Evolutionary conservation across 2,329 filamentous ascomycete species (phyloP).

Genomic region (Sphaerostilbella broomeana): DNA sequence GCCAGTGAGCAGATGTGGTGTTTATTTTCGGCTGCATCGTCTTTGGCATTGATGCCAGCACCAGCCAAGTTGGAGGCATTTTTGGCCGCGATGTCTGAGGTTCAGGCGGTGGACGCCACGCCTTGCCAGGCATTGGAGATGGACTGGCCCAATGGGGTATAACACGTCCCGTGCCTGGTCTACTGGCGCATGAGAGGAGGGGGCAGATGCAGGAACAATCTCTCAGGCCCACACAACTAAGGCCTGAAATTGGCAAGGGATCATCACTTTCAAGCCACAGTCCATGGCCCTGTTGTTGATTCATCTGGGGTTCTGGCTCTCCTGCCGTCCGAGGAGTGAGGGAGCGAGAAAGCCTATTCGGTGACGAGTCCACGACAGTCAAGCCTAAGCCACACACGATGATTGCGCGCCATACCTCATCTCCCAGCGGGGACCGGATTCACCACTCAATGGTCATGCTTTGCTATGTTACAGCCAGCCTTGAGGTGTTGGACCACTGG

Average conservation of each 20-base stretch:
- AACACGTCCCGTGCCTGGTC: slow-evolving; percentile 9
- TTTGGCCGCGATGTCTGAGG: too few species aligned
- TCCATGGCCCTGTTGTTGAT: slow-evolving; percentile 6
- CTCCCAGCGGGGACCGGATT: slow-evolving; percentile 15
- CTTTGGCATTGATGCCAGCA: too few species aligned
- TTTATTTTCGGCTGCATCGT: too few species aligned
- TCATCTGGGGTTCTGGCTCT: slow-evolving; percentile 1
- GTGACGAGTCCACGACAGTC: background rate
- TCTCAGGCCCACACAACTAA: slow-evolving; percentile 18
- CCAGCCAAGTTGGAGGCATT: too few species aligned
- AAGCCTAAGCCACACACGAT: background rate
- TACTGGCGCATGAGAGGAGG: slow-evolving; percentile 15
- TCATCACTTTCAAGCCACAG: slow-evolving; percentile 8
- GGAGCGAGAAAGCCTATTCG: background rate
- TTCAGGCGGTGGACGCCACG: slow-evolving; percentile 3
- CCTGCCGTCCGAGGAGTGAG: slow-evolving; percentile 1
- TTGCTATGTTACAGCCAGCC: too few species aligned
- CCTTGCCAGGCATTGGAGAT: slow-evolving; percentile 2
- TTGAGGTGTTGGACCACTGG: too few species aligned
- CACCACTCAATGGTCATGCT: slow-evolving; percentile 7
- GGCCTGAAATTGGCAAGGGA: slow-evolving; percentile 14
- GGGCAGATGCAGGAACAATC: slow-evolving; percentile 28
- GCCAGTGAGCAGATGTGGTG: too few species aligned
- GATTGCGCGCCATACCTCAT: slow-evolving; percentile 16
- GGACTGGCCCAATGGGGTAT: slow-evolving; percentile 5